Base-by-base conservation (phyloP, 305 asterid genomes). In the Fraxinus nigra region DNA sequence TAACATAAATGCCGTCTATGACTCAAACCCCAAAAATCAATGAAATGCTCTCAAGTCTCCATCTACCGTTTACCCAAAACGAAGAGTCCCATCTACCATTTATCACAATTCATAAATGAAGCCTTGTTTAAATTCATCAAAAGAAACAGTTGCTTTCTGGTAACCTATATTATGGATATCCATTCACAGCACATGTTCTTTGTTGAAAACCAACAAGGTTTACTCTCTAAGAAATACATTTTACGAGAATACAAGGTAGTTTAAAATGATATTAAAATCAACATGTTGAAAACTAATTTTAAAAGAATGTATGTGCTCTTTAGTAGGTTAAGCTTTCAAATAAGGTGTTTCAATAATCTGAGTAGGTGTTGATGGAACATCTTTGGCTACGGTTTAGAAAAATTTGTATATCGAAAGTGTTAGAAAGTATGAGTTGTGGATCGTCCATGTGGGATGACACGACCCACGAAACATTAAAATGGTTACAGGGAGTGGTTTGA, bases 81-180 rank as follows among this genome's bases (percentile, higher is more conserved):
- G 37, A 11, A 56, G 35, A 74, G 28, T 13, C 34, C 46, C 80
- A 81, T 81, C 84, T 81, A 75, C 84, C 80, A 28, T 37, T 1
- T 54, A 38, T 56, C 18, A 61, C 76, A 13, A 4, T 59, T 61
- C 80, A 81, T 81, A 75, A 81, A 75, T 81, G 84, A 38, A 9
- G 51, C 24, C 54, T 4, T 24, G 43, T 74, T 35, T 11, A n/a
- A n/a, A 73, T 73, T 78, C 38, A 33, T 22, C n/a, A 26, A 14
- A 51, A 51, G 22, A 3, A 18, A 51, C 26, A 30, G 32, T 30
- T 18, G 35, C 48, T 72, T 69, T 35, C 56, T 32, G 11, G 3
- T 22, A 9, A 75, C 9, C 4, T 38, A 22, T 74, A 24, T 22
- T 7, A 20, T 7, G 78, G 33, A 35, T 38, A 30, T 35, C 26